Conservation (phyloP, 176 grass and related monocot genomes). For the Phoenix roebelenii region DNA sequence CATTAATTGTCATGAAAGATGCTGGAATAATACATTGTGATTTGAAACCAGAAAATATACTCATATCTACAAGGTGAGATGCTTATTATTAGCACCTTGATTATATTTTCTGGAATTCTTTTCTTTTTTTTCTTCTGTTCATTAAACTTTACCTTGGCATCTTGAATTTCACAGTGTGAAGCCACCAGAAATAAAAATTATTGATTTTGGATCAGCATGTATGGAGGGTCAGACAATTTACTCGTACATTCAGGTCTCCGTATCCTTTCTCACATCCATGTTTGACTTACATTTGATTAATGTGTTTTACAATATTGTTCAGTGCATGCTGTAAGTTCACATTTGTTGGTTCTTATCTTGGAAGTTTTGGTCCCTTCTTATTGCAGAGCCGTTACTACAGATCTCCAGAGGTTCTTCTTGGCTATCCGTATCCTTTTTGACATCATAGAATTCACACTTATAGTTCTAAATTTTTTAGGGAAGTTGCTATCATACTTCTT, state of each 20-base stretch:
- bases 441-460: not conserved
- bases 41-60: conserved; percentile 99
- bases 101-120: too few species aligned
- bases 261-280: too few species aligned
- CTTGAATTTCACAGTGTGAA: conserved; percentile 51
- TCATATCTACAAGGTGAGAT: conserved; percentile 68
- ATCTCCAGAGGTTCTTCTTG: conserved; percentile 95
- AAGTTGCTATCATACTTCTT: not conserved
- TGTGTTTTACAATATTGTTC: too few species aligned
- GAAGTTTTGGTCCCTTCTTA: conserved; percentile 31
- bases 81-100: conserved; percentile 16
- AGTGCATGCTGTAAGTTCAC: not conserved
- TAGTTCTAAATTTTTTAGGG: too few species aligned
- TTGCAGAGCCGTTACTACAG: conserved; percentile 99
- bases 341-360: conserved; percentile 21
- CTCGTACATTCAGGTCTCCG: conserved; percentile 89
- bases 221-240: conserved; percentile 86
- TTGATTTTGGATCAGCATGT: conserved; percentile 99
- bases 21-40: conserved; percentile 98
- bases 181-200: conserved; percentile 90
- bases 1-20: conserved; percentile 93
- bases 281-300: too few species aligned
- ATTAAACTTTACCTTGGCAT: not conserved
- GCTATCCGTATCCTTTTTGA: conserved; percentile 93
- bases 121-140: too few species aligned